Conservation (phyloP, 1,284 basidiomycete species). For the Coniophora puteana region DNA sequence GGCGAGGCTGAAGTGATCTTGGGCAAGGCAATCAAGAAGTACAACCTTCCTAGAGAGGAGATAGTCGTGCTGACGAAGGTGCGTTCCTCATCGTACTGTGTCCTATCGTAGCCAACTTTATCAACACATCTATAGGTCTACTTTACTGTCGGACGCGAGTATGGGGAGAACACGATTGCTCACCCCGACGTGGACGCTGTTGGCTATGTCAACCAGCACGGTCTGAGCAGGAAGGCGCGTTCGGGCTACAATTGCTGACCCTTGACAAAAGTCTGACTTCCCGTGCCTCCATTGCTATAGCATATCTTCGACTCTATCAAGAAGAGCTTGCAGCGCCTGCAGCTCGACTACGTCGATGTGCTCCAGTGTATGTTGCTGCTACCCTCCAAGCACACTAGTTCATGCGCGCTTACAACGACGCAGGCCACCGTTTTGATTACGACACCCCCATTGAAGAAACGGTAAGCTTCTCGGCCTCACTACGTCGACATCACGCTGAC, state of each 20-base stretch:
- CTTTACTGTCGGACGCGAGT: constrained; percentile 31
- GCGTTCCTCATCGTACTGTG: no score
- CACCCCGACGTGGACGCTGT: constrained; percentile 29
- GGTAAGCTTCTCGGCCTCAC: no score
- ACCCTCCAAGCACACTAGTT: neutral
- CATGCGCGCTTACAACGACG: no score
- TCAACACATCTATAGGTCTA: constrained; percentile 27
- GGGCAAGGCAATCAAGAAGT: constrained; percentile 75
- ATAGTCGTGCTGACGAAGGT: constrained; percentile 81
- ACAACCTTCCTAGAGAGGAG: constrained; percentile 67
- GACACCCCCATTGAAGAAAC: constrained; percentile 31
- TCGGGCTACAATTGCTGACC: neutral
- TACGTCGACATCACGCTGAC: constrained; percentile 1
- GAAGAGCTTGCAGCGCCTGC: constrained; percentile 58
- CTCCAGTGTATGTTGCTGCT: constrained; percentile 52
- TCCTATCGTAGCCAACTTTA: neutral
- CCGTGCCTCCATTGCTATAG: no score
- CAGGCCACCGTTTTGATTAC: constrained; percentile 26
- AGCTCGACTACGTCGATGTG: constrained; percentile 69
- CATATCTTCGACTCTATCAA: constrained; percentile 74
- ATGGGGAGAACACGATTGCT: constrained; percentile 13
- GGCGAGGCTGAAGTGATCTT: constrained; percentile 73
- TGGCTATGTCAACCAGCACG: constrained; percentile 60
- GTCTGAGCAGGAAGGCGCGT: constrained; percentile 46
- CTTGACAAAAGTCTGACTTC: neutral